Evolutionary conservation across 305 asterid species (phyloP), one percentile per base, ranked within the genome.

Genomic region (Fraxinus paxiana): DNA sequence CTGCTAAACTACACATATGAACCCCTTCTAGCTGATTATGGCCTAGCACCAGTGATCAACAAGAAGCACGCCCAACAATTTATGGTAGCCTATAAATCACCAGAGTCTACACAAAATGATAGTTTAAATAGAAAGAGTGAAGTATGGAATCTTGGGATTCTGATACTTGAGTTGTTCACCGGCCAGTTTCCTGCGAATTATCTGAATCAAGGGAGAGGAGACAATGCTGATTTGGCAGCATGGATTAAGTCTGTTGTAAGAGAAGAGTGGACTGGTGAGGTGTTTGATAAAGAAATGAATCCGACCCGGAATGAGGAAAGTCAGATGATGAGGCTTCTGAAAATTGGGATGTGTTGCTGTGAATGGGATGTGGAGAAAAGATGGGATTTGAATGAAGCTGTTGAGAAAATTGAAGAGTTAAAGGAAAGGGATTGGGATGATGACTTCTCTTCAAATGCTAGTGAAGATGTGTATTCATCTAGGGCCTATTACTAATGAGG

Each of bases 121-220:
- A 78, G 73, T 0, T 69, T 84, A 1, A 77, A 85, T 0, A 73
- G 82, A 35, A 85, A 85, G 24, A 82, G 89, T 0, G 90, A 87
- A 35, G 90, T 80, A 7, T 87, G 90, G 90, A 87, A 87, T 83
- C 90, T 87, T 2, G 90, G 90, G 5, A 83, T 87, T 43, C 79
- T 87, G 75, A 84, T 87, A 4, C 84, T 87, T 0, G 90, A 87
- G 82, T 6, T 85, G 22, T 75, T 87, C 0, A 87, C 90, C 0
- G 88, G 90, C 30, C 54, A 73, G 31, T 85, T 85, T 51, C 90
- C 89, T 0, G 87, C 82, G 0, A 85, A 87, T 70, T 87, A 87
- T 76, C 76, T 87, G 5, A 80, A 82, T 51, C 71, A 85, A 80
- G 89, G 89, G 1, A 85, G 82, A 74, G 87, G 78, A 5, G 83